phyloP scores from a whole-genome alignment of 2,329 filamentous ascomycete species.

The Tolypocladium tundrense region DNA sequence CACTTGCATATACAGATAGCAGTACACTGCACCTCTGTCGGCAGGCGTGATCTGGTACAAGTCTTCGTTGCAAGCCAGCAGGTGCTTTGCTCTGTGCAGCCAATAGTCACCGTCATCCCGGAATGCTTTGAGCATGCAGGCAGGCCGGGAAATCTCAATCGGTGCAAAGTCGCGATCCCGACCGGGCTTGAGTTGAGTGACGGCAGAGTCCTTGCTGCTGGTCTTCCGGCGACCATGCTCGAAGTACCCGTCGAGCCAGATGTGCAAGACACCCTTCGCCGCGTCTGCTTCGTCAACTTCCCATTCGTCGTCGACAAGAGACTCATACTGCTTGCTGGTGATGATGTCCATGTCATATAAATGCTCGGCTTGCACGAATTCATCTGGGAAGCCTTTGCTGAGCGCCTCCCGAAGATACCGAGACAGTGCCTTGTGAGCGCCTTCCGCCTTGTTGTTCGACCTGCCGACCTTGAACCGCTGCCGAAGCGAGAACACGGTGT shows the following conservation, averaged over 20 bases:
- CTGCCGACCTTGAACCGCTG: conserved; percentile 9
- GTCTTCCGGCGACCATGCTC: not conserved
- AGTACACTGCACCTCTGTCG: conserved; percentile 56
- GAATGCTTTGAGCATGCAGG: conserved; percentile 1
- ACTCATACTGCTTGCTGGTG: conserved; percentile 51
- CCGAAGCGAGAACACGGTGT: conserved; percentile 56
- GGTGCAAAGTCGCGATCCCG: not conserved
- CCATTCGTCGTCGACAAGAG: conserved; percentile 41
- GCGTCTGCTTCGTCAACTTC: conserved; percentile 4
- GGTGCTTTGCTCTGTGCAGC: conserved; percentile 5
- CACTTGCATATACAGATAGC: conserved; percentile 45
- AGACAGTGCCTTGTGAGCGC: conserved; percentile 4
- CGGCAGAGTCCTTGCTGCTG: not conserved
- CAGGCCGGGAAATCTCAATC: conserved; percentile 1
- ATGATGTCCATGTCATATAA: conserved; percentile 49
- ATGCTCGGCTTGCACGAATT: conserved; percentile 40
- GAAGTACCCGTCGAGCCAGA: conserved; percentile 8
- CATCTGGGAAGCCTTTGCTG: conserved; percentile 21
- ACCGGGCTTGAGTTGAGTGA: too few species aligned
- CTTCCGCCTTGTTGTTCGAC: not conserved
- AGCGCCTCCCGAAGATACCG: conserved; percentile 5
- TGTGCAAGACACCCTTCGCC: not conserved
- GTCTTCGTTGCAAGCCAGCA: conserved; percentile 26
- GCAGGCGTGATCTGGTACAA: conserved; percentile 48
- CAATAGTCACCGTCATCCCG: conserved; percentile 3